Percentiles rank a stretch among this genome's conserved stretches.
Evolutionary conservation across 306 rosid genomes (phyloP).

Genomic region (Hylodesmum podocarpum): DNA sequence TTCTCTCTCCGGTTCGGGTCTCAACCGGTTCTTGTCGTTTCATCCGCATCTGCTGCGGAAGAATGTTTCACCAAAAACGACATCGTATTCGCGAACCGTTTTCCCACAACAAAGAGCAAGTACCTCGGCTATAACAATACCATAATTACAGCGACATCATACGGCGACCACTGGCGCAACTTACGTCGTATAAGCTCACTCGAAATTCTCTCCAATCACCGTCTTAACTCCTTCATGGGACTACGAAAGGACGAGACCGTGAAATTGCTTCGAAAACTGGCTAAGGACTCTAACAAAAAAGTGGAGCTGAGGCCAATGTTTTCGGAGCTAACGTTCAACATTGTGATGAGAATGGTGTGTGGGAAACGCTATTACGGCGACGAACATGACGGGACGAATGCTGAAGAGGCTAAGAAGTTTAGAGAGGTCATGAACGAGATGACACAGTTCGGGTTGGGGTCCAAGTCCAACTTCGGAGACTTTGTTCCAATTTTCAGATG

Average conservation of each 20-base stretch:
- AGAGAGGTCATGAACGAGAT: conserved; percentile 40
- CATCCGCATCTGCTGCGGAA: conserved; percentile 47
- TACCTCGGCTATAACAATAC: conserved; percentile 49
- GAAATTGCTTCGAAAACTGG: conserved; percentile 36
- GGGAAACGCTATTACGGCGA: conserved; percentile 67
- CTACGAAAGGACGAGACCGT: conserved; percentile 49
- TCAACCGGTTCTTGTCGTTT: conserved; percentile 39
- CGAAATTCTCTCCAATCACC: conserved; percentile 59
- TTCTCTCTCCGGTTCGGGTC: conserved; percentile 37
- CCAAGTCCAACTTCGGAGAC: conserved; percentile 38
- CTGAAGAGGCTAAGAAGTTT: conserved; percentile 46
- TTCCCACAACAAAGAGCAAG: conserved; percentile 29
- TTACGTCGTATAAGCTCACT: conserved; percentile 61
- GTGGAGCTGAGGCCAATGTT: conserved; percentile 45
- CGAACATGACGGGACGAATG: conserved; percentile 27
- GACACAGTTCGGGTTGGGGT: background rate
- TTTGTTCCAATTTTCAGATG: conserved; percentile 46
- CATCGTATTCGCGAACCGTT: conserved; percentile 55
- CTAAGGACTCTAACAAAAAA: background rate
- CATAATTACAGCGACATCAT: conserved; percentile 25
- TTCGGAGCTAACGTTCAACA: conserved; percentile 56
- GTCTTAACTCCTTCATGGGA: conserved; percentile 40
- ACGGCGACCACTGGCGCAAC: conserved; percentile 87
- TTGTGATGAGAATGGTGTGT: conserved; percentile 61
- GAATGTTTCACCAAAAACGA: conserved; percentile 80